Base-by-base conservation (phyloP, 148 eudicot species). In the Drosera capensis region DNA sequence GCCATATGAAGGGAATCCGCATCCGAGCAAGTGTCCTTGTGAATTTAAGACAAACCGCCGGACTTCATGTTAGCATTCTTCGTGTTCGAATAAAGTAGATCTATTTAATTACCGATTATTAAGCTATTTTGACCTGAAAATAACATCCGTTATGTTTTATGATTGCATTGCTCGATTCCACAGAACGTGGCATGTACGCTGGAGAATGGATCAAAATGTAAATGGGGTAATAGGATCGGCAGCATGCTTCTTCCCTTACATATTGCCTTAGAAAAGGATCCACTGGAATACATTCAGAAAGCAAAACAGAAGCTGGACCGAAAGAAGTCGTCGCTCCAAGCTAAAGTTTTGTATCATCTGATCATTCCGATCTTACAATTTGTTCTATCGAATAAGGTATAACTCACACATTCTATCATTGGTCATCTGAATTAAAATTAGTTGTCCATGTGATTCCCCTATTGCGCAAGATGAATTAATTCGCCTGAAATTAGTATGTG, bases 251-350 rank as follows among this genome's bases (percentile, higher is more conserved):
- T 84, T 7, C 94, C 94, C 0, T 57, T 79, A 40, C 52, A 63
- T 41, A 62, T 84, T 7, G 56, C 51, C 3, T 16, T 76, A n/a
- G 51, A 28, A 44, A 72, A 71, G 7, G 76, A 84, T 39, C 81
- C 85, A 4, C 62, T 79, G 45, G 58, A 72, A 26, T 60, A 77
- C 19, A 46, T 84, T 38, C 70, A 60, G 3, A 36, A 62, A 47
- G 88, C 81, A 23, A 77, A 84, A 58, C 63, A 72, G 6, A 57
- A 50, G 1, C 58, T 73, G 20, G 84, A 77, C 20, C 59, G 60
- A 26, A 84, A 79, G 59, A 84, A 84, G 50, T 61, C 23, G 8
- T 84, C 94, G 0, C 66, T 77, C 30, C 88, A 74, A 59, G 67
- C 78, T 19, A 16, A 54, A 14, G 49, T 43, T 24, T 36, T 77